These are phyloP conservation scores for Plasmodium sp. DNA, from an alignment of 169 alveolate species.

Conservation along the genomic window DNA sequence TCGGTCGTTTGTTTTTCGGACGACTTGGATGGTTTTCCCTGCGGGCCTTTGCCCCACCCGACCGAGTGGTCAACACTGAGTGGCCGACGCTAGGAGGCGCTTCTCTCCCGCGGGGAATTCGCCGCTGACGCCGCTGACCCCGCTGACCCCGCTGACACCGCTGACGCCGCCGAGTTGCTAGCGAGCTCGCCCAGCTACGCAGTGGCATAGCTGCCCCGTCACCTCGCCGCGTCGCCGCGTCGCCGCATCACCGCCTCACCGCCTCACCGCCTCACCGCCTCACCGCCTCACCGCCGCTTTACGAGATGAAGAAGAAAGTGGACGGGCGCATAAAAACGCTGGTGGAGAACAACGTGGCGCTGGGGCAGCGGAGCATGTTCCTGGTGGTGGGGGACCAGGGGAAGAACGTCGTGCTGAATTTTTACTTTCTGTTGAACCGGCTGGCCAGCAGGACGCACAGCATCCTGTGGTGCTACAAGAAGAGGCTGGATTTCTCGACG, in stretches of 20 bases:
- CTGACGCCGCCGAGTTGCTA: background rate
- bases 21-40: background rate
- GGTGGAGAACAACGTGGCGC: conserved; percentile 93
- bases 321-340: conserved; percentile 94
- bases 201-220: background rate
- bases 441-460: conserved; percentile 88
- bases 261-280: background rate
- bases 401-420: conserved; percentile 94
- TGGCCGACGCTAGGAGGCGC: background rate
- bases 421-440: conserved; percentile 87
- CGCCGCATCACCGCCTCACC: background rate
- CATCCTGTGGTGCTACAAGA: conserved; percentile 99
- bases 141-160: no score
- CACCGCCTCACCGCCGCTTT: no score
- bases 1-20: background rate
- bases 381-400: conserved; percentile 98
- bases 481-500: conserved; percentile 97
- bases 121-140: no score
- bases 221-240: background rate
- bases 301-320: conserved; percentile 97
- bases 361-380: conserved; percentile 95
- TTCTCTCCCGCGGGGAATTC: background rate
- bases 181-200: background rate
- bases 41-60: background rate
- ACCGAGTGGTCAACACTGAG: background rate